Evolutionary conservation across 129 eudicot genomes (phyloP).

Genomic region (Chrysanthemum makinoi): DNA sequence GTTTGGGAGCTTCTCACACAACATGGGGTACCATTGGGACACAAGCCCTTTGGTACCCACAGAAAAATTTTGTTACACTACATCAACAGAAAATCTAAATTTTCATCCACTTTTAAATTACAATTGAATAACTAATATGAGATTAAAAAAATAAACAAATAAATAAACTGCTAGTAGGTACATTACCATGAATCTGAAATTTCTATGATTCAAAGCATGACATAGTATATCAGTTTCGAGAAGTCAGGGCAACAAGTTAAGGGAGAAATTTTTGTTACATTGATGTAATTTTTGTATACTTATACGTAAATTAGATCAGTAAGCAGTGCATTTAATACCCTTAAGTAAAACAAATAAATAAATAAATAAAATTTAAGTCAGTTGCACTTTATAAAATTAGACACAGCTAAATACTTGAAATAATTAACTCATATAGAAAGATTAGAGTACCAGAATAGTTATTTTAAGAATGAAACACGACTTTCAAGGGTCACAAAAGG

Average conservation of each 20-base stretch:
- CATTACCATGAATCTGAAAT: too few relatives aligned
- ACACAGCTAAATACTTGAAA: constrained; percentile 11
- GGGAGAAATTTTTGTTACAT: background rate
- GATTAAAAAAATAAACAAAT: too few relatives aligned
- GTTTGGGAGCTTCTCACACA: too few relatives aligned
- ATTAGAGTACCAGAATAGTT: constrained; percentile 16
- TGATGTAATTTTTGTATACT: background rate
- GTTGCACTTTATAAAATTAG: background rate
- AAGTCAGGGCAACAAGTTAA: constrained; percentile 1
- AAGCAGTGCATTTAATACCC: constrained; percentile 1
- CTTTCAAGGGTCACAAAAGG: constrained; percentile 6
- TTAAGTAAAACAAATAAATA: background rate
- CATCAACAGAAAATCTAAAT: background rate
- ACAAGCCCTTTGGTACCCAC: too few relatives aligned
- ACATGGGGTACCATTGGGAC: too few relatives aligned
- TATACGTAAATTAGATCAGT: background rate
- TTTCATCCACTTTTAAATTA: too few relatives aligned
- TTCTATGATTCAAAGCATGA: too few relatives aligned
- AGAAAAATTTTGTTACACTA: background rate
- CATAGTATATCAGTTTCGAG: background rate
- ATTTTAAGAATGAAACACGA: background rate
- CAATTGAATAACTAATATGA: too few relatives aligned
- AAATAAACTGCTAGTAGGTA: too few relatives aligned
- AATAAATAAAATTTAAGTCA: too few relatives aligned
- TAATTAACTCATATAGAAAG: background rate